Conservation (phyloP, 2,329 filamentous ascomycete species). For the Incumbomyces delicatus region DNA sequence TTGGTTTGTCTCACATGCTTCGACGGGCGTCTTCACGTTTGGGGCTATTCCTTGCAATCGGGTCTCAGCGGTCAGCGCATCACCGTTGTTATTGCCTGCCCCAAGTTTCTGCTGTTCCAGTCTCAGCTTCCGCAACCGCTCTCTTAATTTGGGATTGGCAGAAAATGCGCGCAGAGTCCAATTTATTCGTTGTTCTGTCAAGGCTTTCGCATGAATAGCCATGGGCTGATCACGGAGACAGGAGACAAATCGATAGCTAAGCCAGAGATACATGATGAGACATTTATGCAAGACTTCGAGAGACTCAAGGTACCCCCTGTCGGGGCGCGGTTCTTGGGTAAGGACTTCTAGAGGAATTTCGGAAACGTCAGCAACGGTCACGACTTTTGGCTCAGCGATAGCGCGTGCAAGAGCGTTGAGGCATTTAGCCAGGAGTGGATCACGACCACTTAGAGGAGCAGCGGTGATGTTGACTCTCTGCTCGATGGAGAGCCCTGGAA, state of each 20-base stretch:
- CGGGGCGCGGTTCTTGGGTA: conserved; percentile 42
- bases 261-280: conserved; percentile 81
- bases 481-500: conserved; percentile 54
- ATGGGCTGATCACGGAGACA: conserved; percentile 66
- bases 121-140: conserved; percentile 10
- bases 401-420: conserved; percentile 57
- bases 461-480: conserved; percentile 70
- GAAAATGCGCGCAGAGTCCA: conserved; percentile 50
- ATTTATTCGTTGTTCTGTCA: conserved; percentile 70
- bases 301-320: conserved; percentile 50
- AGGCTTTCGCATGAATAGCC: conserved; percentile 65
- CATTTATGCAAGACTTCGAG: conserved; percentile 74
- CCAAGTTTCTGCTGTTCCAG: neutral
- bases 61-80: neutral
- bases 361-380: conserved; percentile 60
- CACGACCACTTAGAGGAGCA: conserved; percentile 47
- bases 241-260: conserved; percentile 78
- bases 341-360: conserved; percentile 64
- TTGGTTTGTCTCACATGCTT: neutral
- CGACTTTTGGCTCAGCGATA: conserved; percentile 57
- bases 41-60: neutral
- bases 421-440: conserved; percentile 37
- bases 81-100: neutral
- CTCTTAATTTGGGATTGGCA: conserved; percentile 31
- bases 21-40: neutral